Evolutionary conservation across 1,139 yeast species (phyloP).

Genomic region (Citeromyces hawaiiensis): DNA sequence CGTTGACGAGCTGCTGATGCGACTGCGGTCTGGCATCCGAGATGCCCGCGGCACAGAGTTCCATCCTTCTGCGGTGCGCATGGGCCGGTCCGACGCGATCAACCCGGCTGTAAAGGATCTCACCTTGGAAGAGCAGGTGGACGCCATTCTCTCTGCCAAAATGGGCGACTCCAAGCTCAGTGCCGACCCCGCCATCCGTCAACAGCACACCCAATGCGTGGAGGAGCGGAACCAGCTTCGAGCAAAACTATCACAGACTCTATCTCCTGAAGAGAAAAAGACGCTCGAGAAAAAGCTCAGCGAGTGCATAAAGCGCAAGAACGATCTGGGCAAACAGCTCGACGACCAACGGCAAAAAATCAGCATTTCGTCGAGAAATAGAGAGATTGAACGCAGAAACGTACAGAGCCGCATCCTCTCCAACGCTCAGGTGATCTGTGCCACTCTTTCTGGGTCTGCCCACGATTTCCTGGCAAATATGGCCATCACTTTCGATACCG

Average conservation of each 20-base stretch:
- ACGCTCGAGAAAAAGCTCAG: conserved; percentile 35
- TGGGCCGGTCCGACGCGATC: conserved; percentile 85
- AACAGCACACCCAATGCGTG: conserved; percentile 37
- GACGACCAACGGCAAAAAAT: conserved; percentile 72
- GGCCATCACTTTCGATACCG: conserved; percentile 79
- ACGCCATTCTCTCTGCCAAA: conserved; percentile 38
- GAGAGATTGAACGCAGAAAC: conserved; percentile 68
- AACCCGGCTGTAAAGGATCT: conserved; percentile 72
- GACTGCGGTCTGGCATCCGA: conserved; percentile 64
- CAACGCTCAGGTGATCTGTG: conserved; percentile 79
- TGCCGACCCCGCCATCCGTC: conserved; percentile 31
- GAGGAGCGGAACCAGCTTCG: conserved; percentile 36
- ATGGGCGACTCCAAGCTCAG: conserved; percentile 16
- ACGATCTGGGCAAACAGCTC: conserved; percentile 56
- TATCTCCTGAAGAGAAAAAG: conserved; percentile 25
- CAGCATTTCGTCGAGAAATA: conserved; percentile 54
- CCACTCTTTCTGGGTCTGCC: conserved; percentile 92
- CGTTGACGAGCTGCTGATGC: conserved; percentile 87
- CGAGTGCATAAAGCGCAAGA: conserved; percentile 43
- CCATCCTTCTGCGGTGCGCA: conserved; percentile 66
- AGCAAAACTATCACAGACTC: conserved; percentile 18
- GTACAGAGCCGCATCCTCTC: conserved; percentile 60
- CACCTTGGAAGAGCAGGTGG: conserved; percentile 81
- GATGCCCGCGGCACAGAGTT: conserved; percentile 43
- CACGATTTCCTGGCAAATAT: conserved; percentile 71